Base-by-base conservation (phyloP, 345 rosid genomes). In the Lepidium sativum region DNA sequence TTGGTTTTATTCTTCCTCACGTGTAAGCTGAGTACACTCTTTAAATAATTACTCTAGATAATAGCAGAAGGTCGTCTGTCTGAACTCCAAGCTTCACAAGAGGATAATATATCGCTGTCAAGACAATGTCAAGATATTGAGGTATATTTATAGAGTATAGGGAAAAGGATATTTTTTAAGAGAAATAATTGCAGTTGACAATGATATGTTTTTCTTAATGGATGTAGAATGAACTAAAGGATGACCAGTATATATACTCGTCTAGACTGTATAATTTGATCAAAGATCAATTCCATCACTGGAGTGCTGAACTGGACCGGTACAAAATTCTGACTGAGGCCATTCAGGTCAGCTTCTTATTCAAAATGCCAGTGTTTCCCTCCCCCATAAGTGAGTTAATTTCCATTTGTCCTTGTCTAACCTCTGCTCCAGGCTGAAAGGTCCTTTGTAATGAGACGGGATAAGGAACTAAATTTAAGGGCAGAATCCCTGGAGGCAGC, bases 241-340 rank as follows among this genome's bases (percentile, higher is more conserved):
- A 90, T 77, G 95, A 88, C 43, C 88, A 90, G 67, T 78, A 82
- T 77, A 77, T 90, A 53, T 65, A 69, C 66, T 85, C 83, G 7
- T 90, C 92, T 52, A 83, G 86, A 67, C 74, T 81, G 47, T 94
- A 82, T 71, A 75, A 52, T 67, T 76, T 85, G 77, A 70, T 84
- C 73, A 84, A 78, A 48, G 99, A 94, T 78, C 96, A 88, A 78
- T 78, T 90, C 54, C 87, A 81, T 72, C 92, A 84, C 74, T 80
- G 85, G 85, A 83, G 78, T 75, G 81, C 77, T 77, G 97, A 94
- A 68, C 64, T 80, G 66, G 96, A 82, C 69, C 80, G 82, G 47
- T 88, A 81, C 79, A 87, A 80, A 75, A 68, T 77, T 35, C 63
- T 86, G 75, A 74, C 79, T 12, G 90, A 83, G 70, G 60, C 87